A percentile compares a stretch with the other conserved stretches of the same genome.
Evolutionary conservation across 208 protist species (phyloP).

Genomic region (Lotmaria passim): DNA sequence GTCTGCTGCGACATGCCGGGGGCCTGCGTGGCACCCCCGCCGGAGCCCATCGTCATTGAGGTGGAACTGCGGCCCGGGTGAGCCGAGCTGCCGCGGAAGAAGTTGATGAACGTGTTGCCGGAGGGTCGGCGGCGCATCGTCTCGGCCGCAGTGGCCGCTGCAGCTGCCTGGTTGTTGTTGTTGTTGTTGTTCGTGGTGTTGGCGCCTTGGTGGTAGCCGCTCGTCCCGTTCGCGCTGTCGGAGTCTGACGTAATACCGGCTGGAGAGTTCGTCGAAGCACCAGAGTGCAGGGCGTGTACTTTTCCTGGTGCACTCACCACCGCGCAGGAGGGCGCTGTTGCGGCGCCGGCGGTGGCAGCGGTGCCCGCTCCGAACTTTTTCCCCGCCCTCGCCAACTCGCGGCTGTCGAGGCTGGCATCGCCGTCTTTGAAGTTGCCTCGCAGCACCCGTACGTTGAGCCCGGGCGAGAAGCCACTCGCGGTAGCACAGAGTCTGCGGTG

Average conservation of each 20-base stretch:
- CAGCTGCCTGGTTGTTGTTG: not conserved
- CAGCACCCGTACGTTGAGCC: conserved; percentile 27
- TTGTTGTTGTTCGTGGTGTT: not conserved
- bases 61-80: not conserved
- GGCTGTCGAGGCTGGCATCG: conserved; percentile 45
- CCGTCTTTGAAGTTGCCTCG: conserved; percentile 35
- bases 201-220: not conserved
- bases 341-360: not conserved
- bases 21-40: not conserved
- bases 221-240: not conserved
- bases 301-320: not conserved
- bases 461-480: conserved; percentile 8
- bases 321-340: not conserved
- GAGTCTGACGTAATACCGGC: conserved; percentile 16
- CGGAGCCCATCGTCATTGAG: conserved; percentile 20
- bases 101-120: conserved; percentile 8
- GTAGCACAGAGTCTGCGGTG: conserved; percentile 2
- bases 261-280: not conserved
- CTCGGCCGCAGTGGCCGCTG: not conserved
- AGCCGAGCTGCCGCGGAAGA: not conserved
- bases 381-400: conserved; percentile 13
- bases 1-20: conserved; percentile 21
- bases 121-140: conserved; percentile 11
- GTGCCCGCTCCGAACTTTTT: not conserved
- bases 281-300: not conserved